These are phyloP conservation scores for Trametopsis cervina DNA, from an alignment of 768 basidiomycete genomes.

Conservation along the genomic window DNA sequence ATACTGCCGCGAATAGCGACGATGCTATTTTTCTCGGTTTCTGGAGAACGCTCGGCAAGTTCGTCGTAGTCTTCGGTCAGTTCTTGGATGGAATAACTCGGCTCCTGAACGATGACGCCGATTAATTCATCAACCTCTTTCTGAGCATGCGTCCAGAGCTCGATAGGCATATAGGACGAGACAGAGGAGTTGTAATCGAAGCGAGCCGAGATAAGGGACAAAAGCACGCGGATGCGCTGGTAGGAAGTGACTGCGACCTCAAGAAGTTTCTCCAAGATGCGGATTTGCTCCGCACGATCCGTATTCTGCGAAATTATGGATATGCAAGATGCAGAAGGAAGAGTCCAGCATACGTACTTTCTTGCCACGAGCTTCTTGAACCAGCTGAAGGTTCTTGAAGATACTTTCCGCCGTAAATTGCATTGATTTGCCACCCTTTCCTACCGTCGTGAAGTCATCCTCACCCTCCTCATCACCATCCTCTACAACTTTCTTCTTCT, in stretches of 20 bases:
- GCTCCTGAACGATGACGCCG: conserved; percentile 63
- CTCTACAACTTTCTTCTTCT: conserved; percentile 27
- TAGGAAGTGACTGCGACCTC: conserved; percentile 84
- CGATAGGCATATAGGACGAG: conserved; percentile 83
- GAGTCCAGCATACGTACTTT: conserved; percentile 51
- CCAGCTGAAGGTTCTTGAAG: conserved; percentile 85
- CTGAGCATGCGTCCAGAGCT: conserved; percentile 85
- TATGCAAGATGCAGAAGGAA: not conserved
- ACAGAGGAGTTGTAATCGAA: conserved; percentile 95
- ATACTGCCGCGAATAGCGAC: conserved; percentile 92
- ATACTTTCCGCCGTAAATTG: conserved; percentile 80
- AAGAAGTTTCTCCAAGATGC: conserved; percentile 80
- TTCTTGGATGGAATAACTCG: conserved; percentile 80
- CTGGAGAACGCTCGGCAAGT: conserved; percentile 71
- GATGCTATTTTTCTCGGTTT: conserved; percentile 57
- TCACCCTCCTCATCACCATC: conserved; percentile 30
- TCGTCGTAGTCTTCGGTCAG: conserved; percentile 90
- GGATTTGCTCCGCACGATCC: conserved; percentile 90
- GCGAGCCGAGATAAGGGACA: conserved; percentile 88
- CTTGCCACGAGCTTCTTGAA: conserved; percentile 92
- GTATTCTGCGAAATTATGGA: conserved; percentile 78
- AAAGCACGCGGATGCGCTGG: conserved; percentile 88
- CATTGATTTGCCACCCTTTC: conserved; percentile 80
- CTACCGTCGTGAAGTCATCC: conserved; percentile 85
- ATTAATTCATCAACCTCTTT: conserved; percentile 86